Percentiles rank a stretch among this genome's conserved stretches.
Conservation (phyloP, 768 basidiomycete species). For the Ephemerocybe angulata region DNA sequence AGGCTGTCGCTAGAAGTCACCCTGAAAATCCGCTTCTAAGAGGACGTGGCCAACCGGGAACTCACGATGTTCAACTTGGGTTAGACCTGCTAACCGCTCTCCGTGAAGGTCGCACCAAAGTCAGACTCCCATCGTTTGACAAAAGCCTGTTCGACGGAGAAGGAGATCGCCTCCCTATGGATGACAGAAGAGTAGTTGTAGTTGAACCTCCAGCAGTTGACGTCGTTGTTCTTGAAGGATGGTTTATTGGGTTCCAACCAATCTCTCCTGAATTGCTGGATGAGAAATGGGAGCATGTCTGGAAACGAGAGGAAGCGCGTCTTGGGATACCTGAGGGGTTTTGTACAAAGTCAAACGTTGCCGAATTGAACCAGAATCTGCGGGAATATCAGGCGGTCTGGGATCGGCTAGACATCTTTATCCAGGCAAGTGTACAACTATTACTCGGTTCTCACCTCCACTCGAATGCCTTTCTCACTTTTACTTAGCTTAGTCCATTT, state of each 20-base stretch:
- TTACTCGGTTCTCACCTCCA: too few relatives aligned
- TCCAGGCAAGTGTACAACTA: slow-evolving; percentile 54
- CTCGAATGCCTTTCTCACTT: background rate
- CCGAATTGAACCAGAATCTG: slow-evolving; percentile 61
- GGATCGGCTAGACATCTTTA: slow-evolving; percentile 64
- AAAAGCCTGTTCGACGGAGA: slow-evolving; percentile 79
- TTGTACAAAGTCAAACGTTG: slow-evolving; percentile 49
- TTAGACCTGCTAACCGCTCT: slow-evolving; percentile 47
- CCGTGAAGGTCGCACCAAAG: slow-evolving; percentile 37
- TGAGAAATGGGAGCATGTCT: slow-evolving; percentile 47
- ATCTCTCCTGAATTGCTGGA: slow-evolving; percentile 49
- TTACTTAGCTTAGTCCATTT: slow-evolving; percentile 28
- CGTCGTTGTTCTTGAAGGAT: slow-evolving; percentile 91
- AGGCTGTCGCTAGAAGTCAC: slow-evolving; percentile 48
- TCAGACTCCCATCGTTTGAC: slow-evolving; percentile 78
- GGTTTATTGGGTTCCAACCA: slow-evolving; percentile 88
- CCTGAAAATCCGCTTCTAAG: slow-evolving; percentile 64
- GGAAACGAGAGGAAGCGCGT: slow-evolving; percentile 35
- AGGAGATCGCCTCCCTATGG: slow-evolving; percentile 69
- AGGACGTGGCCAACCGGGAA: slow-evolving; percentile 91
- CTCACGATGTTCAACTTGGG: slow-evolving; percentile 79
- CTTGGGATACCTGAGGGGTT: slow-evolving; percentile 35
- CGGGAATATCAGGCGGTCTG: slow-evolving; percentile 63
- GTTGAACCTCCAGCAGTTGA: slow-evolving; percentile 45
- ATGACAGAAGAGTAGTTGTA: slow-evolving; percentile 40